Percentiles rank a stretch among this genome's conserved stretches.
phyloP scores from a whole-genome alignment of 495 filamentous ascomycete species.

The Neurospora sp. region DNA sequence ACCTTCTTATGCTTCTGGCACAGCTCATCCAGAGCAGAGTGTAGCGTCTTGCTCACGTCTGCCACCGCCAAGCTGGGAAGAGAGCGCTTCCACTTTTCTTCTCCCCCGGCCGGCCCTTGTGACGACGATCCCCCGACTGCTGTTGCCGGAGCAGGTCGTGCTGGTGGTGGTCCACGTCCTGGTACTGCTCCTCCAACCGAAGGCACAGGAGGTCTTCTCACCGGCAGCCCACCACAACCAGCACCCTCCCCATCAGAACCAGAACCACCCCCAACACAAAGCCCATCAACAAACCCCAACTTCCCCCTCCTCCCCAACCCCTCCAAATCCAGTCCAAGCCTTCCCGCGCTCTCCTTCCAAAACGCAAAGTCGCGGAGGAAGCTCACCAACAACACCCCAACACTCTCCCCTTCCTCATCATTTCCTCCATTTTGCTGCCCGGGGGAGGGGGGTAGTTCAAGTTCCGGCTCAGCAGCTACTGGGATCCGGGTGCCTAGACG shows the following conservation, averaged over 20 bases:
- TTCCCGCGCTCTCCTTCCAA: slow-evolving; percentile 56
- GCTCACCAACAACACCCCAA: slow-evolving; percentile 63
- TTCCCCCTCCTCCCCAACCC: slow-evolving; percentile 42
- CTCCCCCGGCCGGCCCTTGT: neutral
- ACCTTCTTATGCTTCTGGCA: slow-evolving; percentile 16
- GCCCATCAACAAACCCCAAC: slow-evolving; percentile 65
- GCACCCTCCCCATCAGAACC: neutral
- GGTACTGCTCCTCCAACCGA: neutral
- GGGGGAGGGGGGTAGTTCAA: no score
- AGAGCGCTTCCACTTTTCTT: slow-evolving; percentile 1
- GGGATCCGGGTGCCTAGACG: neutral
- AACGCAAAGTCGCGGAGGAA: slow-evolving; percentile 68
- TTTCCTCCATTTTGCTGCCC: neutral
- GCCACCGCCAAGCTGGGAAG: slow-evolving; percentile 3
- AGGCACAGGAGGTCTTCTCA: neutral
- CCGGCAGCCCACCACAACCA: neutral
- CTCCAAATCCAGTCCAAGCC: slow-evolving; percentile 62
- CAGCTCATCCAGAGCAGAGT: slow-evolving; percentile 22
- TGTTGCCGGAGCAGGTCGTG: neutral
- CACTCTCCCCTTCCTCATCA: slow-evolving; percentile 4
- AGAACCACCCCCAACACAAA: slow-evolving; percentile 22
- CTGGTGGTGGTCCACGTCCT: neutral
- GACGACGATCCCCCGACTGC: neutral
- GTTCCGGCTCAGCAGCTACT: neutral
- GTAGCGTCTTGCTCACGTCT: slow-evolving; percentile 18